Evolutionary conservation across 129 eudicot species (phyloP), one percentile per base, ranked within the genome.

Genomic region (Lonicera japonica): DNA sequence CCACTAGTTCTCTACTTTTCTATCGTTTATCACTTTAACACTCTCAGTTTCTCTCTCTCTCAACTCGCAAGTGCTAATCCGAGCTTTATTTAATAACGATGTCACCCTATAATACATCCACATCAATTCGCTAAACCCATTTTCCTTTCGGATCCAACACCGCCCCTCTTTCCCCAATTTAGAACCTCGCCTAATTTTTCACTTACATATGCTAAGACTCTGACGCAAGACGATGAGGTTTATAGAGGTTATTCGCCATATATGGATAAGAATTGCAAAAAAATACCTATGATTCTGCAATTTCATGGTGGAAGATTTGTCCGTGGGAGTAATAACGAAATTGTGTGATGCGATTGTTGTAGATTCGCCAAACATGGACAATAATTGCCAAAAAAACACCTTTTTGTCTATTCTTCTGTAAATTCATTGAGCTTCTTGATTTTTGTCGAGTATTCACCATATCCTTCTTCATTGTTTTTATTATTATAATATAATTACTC

Each of bases 221-320:
- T 5, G 50, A 41, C 52, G 3, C 66, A 55, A 13, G 68, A 72
- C 8, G 66, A 36, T 25, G 91, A 82, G 56, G 82, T 77, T 71
- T 89, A 86, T 58, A 80, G 95, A 0, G 97, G 97, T 23, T 89
- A 89, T 54, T 65, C 72, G 47, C 95, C 97, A 21, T 29, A 12
- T 29, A 19, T 65, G 52, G 90, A 63, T 3, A 76, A 14, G 21
- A 65, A 70, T 52, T 43, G 63, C 21, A 39, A 86, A 61, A 86
- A 80, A 21, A 25, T 89, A 72, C 95, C 91, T 69, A 84, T 86
- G 64, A 79, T 89, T 29, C 43, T 89, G 84, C 95, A 89, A 86
- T 89, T 89, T 71, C 97, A 89, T 29, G 97, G 97, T 0, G 95
- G 97, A 8, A 91, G 95, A 8, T 89, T 83, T 75, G 97, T 86